phyloP scores from a whole-genome alignment of 768 basidiomycete species.

The Suillus clintonianus region DNA sequence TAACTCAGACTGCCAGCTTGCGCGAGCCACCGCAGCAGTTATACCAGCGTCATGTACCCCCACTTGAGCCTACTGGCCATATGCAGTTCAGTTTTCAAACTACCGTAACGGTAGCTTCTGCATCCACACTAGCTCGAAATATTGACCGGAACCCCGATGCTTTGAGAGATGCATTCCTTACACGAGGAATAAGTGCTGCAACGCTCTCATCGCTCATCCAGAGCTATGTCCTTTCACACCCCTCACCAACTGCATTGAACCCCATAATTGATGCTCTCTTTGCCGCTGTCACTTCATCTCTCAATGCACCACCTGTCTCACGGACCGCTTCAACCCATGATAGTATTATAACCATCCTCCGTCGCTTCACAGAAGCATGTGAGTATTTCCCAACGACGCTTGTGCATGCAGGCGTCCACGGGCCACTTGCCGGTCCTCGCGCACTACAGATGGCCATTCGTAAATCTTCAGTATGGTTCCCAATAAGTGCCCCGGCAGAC shows the following conservation, averaged over 20 bases:
- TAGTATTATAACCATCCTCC: conserved; percentile 40
- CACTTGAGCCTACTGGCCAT: conserved; percentile 26
- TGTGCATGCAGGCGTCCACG: conserved; percentile 54
- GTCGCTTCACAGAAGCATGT: conserved; percentile 54
- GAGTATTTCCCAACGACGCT: conserved; percentile 48
- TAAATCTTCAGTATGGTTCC: conserved; percentile 55
- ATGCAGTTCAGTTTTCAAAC: conserved; percentile 47
- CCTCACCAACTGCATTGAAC: conserved; percentile 50
- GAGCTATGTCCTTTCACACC: conserved; percentile 46
- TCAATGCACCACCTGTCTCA: conserved; percentile 23
- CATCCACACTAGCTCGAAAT: conserved; percentile 21
- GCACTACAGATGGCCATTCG: conserved; percentile 61
- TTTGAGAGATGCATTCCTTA: conserved; percentile 29
- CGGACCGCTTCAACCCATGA: conserved; percentile 38
- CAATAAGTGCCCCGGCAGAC: conserved; percentile 21
- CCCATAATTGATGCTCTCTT: conserved; percentile 55
- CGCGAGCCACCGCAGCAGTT: conserved; percentile 32
- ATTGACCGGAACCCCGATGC: conserved; percentile 21
- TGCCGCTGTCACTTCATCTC: conserved; percentile 41
- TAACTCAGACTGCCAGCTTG: conserved; percentile 22
- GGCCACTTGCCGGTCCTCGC: conserved; percentile 55
- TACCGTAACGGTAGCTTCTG: conserved; percentile 43
- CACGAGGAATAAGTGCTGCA: conserved; percentile 43
- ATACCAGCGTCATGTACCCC: conserved; percentile 32
- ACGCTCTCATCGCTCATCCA: conserved; percentile 59